A percentile compares a stretch with the other conserved stretches of the same genome.
Conservation (phyloP, 2,329 filamentous ascomycete genomes). For the Teratosphaeria gauchensis region DNA sequence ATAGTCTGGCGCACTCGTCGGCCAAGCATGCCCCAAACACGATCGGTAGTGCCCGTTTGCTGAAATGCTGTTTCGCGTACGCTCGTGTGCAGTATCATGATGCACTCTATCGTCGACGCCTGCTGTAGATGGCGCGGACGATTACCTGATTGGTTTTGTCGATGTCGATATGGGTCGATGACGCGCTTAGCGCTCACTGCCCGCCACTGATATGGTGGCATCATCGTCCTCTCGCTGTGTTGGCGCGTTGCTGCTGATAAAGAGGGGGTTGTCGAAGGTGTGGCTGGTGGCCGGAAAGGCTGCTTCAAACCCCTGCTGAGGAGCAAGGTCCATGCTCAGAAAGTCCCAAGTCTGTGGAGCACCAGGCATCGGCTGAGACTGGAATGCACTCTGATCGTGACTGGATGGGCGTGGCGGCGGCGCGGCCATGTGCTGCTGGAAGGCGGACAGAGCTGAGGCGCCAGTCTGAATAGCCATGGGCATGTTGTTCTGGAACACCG, state of each 20-base stretch:
- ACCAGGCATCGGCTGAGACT: constrained; percentile 1
- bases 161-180: background rate
- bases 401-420: constrained; percentile 1
- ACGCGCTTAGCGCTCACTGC: constrained; percentile 11
- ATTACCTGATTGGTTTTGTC: background rate
- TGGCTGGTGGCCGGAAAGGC: constrained; percentile 5
- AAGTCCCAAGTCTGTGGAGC: constrained; percentile 9
- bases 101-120: background rate
- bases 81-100: background rate
- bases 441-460: constrained; percentile 3
- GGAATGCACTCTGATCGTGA: constrained; percentile 1
- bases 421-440: constrained; percentile 7
- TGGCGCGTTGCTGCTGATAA: constrained; percentile 16
- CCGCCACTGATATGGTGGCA: constrained; percentile 22
- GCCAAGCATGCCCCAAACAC: background rate
- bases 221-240: constrained; percentile 18
- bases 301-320: background rate
- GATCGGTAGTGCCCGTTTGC: background rate
- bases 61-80: background rate
- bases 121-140: background rate
- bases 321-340: constrained; percentile 4
- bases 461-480: constrained; percentile 5
- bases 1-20: background rate
- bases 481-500: constrained; percentile 6
- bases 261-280: constrained; percentile 18